Evolutionary conservation across 2,329 filamentous ascomycete genomes (phyloP), one percentile per base, ranked within the genome.

Genomic region (Penicillium sumatraense): DNA sequence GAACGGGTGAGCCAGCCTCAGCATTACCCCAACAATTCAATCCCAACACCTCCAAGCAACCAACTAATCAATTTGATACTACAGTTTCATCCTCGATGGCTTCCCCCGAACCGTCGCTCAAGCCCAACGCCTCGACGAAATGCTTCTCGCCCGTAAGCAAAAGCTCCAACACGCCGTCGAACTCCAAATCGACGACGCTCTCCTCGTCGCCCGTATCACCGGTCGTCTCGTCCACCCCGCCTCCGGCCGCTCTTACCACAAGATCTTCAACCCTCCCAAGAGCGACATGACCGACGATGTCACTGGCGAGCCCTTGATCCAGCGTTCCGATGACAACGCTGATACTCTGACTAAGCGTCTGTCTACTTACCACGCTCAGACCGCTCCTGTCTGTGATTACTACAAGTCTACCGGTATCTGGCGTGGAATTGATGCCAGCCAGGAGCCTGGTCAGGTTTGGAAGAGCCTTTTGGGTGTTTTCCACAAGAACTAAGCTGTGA

Each of bases 371-470:
- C 95, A 99, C 81, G 82, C 86, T 65, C 95, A 99, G 86, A 99
- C 95, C 29, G 80, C 86, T 41, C 95, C 95, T 18, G 95, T 99
- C 47, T 93, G 96, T 60, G 84, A 87, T 56, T 99, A 99, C 84
- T 99, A 99, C 86, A 90, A 96, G 81, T 91, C 92, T 80, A 96
- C 90, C 47, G 93, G 93, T 66, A 97, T 99, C 82, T 99, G 95
- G 95, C 89, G 89, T 77, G 89, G 89, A 60, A 86, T 99, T 69
- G 95, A 99, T 75, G 95, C 95, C 62, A 96, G 90, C 81, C 92
- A 99, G 82, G 89, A 96, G 80, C 95, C 95, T 18, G 90, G 91
- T 45, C 88, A 93, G 77, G 95, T 99, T 59, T 99, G 95, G 95
- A 93, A 91, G 83, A 91, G 88, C 75, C 81, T 99, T 75, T 82